These are phyloP conservation scores for Chiua virens DNA, from an alignment of 768 basidiomycete species.

Conservation along the genomic window DNA sequence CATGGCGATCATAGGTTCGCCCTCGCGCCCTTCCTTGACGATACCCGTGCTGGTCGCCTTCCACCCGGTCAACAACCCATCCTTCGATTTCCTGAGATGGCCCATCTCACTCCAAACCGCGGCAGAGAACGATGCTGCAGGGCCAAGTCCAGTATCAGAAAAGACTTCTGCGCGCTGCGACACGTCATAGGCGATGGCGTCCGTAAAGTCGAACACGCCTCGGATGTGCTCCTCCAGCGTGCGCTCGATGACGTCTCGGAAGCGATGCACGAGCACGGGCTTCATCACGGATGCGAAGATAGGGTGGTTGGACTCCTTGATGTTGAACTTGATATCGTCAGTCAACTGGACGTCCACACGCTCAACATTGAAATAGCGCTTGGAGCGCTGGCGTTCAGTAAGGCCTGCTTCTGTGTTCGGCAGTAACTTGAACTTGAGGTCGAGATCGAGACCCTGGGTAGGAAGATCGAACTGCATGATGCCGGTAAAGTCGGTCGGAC, in stretches of 20 bases:
- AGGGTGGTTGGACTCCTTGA: slow-evolving; percentile 64
- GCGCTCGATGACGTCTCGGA: slow-evolving; percentile 61
- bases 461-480: slow-evolving; percentile 63
- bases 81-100: slow-evolving; percentile 41
- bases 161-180: slow-evolving; percentile 61
- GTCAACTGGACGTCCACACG: slow-evolving; percentile 53
- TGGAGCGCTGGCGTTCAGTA: slow-evolving; percentile 42
- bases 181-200: slow-evolving; percentile 60
- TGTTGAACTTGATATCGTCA: slow-evolving; percentile 52
- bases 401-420: slow-evolving; percentile 45
- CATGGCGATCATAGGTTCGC: slow-evolving; percentile 51
- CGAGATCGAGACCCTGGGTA: slow-evolving; percentile 64
- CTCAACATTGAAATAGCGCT: slow-evolving; percentile 61
- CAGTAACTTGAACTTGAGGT: slow-evolving; percentile 64
- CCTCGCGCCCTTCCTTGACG: slow-evolving; percentile 47
- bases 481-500: slow-evolving; percentile 60
- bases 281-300: slow-evolving; percentile 62
- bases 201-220: slow-evolving; percentile 49
- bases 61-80: slow-evolving; percentile 43
- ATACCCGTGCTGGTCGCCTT: slow-evolving; percentile 64
- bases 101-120: slow-evolving; percentile 74
- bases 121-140: slow-evolving; percentile 49
- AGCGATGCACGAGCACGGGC: slow-evolving; percentile 54
- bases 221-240: slow-evolving; percentile 57
- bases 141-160: slow-evolving; percentile 56